phyloP scores from a whole-genome alignment of 345 rosid species.

The Cardamine occulta region DNA sequence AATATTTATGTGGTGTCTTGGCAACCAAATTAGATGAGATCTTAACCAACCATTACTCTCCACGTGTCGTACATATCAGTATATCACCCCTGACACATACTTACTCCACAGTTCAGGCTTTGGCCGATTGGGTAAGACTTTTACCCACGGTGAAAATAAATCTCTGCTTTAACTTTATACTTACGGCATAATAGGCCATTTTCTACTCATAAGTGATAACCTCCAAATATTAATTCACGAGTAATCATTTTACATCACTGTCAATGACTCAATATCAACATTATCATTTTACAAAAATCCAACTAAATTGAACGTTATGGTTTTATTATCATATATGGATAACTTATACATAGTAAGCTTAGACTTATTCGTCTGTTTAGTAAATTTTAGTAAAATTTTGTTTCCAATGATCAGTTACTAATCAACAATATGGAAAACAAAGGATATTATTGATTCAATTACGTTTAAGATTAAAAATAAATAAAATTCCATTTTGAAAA shows the following conservation, averaged over 20 bases:
- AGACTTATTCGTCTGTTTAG: conserved; percentile 4
- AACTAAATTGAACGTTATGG: conserved; percentile 24
- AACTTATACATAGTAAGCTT: not conserved
- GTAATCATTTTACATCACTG: conserved; percentile 24
- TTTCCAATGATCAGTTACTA: not conserved
- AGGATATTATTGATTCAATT: not conserved
- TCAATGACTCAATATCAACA: conserved; percentile 25
- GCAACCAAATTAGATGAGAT: conserved; percentile 37
- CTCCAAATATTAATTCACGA: conserved; percentile 28
- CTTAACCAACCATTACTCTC: conserved; percentile 11
- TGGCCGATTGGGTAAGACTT: conserved; percentile 14
- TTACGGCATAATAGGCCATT: not conserved
- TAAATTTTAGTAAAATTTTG: no score
- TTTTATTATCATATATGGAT: conserved; percentile 22
- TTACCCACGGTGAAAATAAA: conserved; percentile 14
- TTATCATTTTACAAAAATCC: conserved; percentile 24
- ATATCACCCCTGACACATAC: not conserved
- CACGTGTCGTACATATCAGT: conserved; percentile 23
- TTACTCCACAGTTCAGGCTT: not conserved
- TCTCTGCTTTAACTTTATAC: not conserved
- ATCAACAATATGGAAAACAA: conserved; percentile 15
- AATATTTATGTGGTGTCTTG: conserved; percentile 31
- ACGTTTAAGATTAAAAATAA: not conserved
- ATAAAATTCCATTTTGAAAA: conserved; percentile 28
- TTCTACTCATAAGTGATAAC: not conserved